These are phyloP conservation scores for Thielaviopsis populi DNA, from an alignment of 2,329 filamentous ascomycete genomes.

Conservation along the genomic window DNA sequence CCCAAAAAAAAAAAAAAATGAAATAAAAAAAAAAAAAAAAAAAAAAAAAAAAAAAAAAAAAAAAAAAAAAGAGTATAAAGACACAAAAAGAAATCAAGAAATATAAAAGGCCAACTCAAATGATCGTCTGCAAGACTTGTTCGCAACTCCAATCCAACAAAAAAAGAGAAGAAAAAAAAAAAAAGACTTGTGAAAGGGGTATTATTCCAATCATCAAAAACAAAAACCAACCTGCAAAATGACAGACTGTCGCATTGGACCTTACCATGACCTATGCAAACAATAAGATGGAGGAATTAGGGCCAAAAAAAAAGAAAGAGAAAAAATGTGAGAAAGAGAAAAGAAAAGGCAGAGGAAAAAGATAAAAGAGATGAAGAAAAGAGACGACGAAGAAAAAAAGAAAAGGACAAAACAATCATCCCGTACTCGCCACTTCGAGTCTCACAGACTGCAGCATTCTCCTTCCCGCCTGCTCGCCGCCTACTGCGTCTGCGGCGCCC, in stretches of 20 bases:
- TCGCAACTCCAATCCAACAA: background rate
- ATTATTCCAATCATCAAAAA: background rate
- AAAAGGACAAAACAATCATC: too few species aligned
- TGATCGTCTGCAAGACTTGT: background rate
- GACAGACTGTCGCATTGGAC: background rate
- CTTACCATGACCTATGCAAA: background rate
- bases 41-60: background rate
- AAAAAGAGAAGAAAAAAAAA: too few species aligned
- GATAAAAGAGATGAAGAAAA: constrained; percentile 1
- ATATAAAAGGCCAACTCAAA: background rate
- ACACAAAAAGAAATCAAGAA: background rate
- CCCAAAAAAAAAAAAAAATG: background rate
- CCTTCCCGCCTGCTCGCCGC: too few species aligned
- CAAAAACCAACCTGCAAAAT: background rate
- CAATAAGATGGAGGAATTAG: background rate
- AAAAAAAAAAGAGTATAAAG: background rate
- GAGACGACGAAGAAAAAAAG: background rate
- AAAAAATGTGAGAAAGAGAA: too few species aligned
- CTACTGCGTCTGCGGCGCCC: constrained; percentile 13
- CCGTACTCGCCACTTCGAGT: background rate
- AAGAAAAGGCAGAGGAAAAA: background rate
- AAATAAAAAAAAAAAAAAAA: too few species aligned
- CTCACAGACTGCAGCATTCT: background rate
- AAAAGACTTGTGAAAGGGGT: background rate
- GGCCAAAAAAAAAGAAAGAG: background rate